These are phyloP conservation scores for Petrea volubilis DNA, from an alignment of 257 asterid species.

Conservation along the genomic window DNA sequence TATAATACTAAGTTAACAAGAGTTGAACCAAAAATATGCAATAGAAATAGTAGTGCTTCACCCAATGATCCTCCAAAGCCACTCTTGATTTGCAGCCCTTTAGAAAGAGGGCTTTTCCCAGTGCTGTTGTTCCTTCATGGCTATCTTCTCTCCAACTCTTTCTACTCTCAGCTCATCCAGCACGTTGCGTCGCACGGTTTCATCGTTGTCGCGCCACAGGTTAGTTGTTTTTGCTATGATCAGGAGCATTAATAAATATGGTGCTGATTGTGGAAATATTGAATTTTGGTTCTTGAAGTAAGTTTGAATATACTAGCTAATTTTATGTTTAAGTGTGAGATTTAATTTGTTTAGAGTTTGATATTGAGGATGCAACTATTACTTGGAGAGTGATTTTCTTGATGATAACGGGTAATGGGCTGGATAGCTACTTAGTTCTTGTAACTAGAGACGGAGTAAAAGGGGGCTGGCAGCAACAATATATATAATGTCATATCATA, in stretches of 20 bases:
- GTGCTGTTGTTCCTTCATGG: conserved; percentile 81
- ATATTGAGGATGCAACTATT: no score
- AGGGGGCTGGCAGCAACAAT: no score
- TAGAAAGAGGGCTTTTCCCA: conserved; percentile 58
- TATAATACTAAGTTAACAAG: conserved; percentile 34
- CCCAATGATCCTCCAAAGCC: conserved; percentile 56
- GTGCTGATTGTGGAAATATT: background rate
- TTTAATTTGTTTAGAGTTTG: background rate
- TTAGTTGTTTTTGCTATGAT: background rate
- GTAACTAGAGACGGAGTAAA: background rate
- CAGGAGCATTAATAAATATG: background rate
- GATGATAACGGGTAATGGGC: background rate
- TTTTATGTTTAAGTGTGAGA: background rate
- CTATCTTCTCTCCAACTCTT: conserved; percentile 72
- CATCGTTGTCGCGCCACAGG: conserved; percentile 90
- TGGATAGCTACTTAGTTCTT: background rate
- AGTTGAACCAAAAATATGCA: conserved; percentile 33
- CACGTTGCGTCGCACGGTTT: conserved; percentile 87
- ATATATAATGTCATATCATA: no score
- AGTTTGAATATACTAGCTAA: background rate
- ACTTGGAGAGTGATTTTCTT: no score
- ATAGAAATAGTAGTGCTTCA: background rate
- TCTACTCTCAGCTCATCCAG: conserved; percentile 78
- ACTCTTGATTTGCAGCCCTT: conserved; percentile 59
- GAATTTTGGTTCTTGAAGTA: background rate